Evolutionary conservation across 202 grass and related monocot genomes (phyloP).

Genomic region (Thinopyrum obtusiflorum): DNA sequence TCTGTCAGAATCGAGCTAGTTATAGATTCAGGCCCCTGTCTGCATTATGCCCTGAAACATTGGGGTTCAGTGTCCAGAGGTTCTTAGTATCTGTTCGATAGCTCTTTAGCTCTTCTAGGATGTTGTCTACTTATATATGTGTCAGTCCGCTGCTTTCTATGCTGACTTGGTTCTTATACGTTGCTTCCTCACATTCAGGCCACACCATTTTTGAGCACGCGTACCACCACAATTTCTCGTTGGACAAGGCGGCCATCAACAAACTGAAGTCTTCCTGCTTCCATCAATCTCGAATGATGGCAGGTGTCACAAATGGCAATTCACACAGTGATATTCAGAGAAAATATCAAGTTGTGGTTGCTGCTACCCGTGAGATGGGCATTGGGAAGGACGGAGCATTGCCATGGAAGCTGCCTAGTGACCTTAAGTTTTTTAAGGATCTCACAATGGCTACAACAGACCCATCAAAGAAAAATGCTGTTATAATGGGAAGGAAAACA

Average conservation of each 20-base stretch:
- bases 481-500: constrained; percentile 94
- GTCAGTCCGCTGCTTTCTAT: background rate
- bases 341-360: constrained; percentile 70
- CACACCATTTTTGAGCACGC: background rate
- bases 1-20: background rate
- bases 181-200: constrained; percentile 30
- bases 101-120: background rate
- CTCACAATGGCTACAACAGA: constrained; percentile 61
- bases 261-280: constrained; percentile 1
- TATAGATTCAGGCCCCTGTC: background rate
- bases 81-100: background rate
- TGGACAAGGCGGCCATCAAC: background rate
- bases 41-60: background rate
- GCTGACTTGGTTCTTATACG: constrained; percentile 9
- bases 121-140: background rate
- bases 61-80: background rate
- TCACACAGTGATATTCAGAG: constrained; percentile 32
- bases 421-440: constrained; percentile 79
- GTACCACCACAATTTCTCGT: background rate
- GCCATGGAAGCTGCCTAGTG: constrained; percentile 70
- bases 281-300: background rate
- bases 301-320: constrained; percentile 28
- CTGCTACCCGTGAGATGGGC: constrained; percentile 74
- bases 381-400: constrained; percentile 74
- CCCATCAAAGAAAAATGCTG: constrained; percentile 80